phyloP scores from a whole-genome alignment of 1,139 yeast genomes.

The Hyphopichia pseudoburtonii region DNA sequence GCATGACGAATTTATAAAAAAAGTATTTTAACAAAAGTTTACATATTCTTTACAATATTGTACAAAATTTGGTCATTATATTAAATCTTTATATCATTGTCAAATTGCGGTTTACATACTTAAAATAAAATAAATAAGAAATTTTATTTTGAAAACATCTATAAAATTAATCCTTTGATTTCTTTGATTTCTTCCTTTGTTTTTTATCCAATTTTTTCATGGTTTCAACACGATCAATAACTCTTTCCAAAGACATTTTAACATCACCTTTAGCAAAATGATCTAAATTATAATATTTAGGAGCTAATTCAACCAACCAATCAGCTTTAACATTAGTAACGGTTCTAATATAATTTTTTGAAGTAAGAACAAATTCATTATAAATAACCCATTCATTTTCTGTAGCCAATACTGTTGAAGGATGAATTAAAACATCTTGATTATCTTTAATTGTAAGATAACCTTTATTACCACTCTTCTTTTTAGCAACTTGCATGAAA shows the following conservation, averaged over 20 bases:
- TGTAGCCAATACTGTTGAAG: conserved; percentile 82
- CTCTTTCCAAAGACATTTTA: conserved; percentile 72
- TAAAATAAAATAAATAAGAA: no score
- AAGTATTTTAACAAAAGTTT: no score
- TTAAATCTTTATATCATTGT: no score
- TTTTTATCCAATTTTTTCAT: conserved; percentile 36
- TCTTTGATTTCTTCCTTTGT: conserved; percentile 13
- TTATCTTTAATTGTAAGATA: conserved; percentile 91
- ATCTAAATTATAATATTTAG: conserved; percentile 74
- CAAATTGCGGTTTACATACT: no score
- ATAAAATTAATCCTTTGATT: conserved; percentile 1
- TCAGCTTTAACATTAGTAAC: conserved; percentile 92
- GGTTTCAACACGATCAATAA: conserved; percentile 51
- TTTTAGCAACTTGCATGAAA: conserved; percentile 97
- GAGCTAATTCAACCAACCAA: conserved; percentile 86
- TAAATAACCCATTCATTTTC: conserved; percentile 93
- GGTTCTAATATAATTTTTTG: conserved; percentile 90
- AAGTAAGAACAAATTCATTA: conserved; percentile 91
- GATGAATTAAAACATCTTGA: conserved; percentile 93
- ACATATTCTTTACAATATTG: no score
- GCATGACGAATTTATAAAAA: no score
- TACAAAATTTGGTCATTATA: no score
- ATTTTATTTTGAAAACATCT: no score
- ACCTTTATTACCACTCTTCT: conserved; percentile 66
- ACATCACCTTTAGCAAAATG: conserved; percentile 84